Base-by-base conservation (phyloP, 148 eudicot species). In the Dianthus caryophyllus region DNA sequence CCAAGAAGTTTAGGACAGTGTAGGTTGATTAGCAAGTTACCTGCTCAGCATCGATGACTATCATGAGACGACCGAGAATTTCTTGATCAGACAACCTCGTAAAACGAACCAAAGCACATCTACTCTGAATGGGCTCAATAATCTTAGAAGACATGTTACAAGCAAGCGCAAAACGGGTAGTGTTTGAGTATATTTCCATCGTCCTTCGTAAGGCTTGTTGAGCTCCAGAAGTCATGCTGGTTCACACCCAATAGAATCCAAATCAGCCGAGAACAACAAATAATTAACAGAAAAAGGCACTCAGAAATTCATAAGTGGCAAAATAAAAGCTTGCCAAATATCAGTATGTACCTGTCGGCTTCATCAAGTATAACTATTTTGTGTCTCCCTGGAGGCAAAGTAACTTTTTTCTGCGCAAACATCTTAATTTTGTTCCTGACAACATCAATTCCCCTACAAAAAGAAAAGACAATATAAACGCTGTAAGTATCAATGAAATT, bases 341-440 rank as follows among this genome's bases (percentile, higher is more conserved):
- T 47, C 2, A 56, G 43, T 18, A 11, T 0, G 74, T 61, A 94
- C 98, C 97, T 94, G 76, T 94, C 97, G 76, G 97, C 98, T 79
- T 94, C 98, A 67, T 94, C 98, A 79, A 94, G 78, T 55, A 94
- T 94, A 36, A 94, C 77, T 39, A 94, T 73, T 75, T 94, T 94
- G 83, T 94, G 98, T 61, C 90, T 75, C 39, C 97, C 98, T 46
- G 97, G 80, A 17, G 98, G 96, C 53, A 94, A 77, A 26, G 98
- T 90, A 61, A 90, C 98, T 81, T 90, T 94, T 80, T 88, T 94
- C 75, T 94, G 98, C 6, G 98, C 96, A 86, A 93, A 93, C 98
- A 93, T 93, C 87, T 93, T 93, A 48, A 93, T 88, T 79, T 93
- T 93, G 81, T 93, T 94, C 81, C 98, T 90, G 47, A 94, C 98